phyloP scores from a whole-genome alignment of 176 grass and related monocot genomes.

The Olyra latifolia region DNA sequence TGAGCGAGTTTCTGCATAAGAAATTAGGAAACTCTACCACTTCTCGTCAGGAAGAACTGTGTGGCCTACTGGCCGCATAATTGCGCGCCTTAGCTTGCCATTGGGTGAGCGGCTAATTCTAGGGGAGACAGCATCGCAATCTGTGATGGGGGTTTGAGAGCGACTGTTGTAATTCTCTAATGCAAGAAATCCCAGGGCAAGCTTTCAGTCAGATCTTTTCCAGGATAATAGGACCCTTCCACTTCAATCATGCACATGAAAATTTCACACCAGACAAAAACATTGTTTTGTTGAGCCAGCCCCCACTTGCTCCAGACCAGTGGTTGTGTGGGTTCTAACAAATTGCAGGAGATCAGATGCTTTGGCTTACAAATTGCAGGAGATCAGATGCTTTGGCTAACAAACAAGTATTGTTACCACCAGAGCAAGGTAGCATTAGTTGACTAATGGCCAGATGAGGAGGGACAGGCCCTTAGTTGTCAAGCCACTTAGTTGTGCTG shows the following conservation, averaged over 20 bases:
- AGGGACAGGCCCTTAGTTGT: constrained; percentile 13
- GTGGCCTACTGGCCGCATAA: constrained; percentile 3
- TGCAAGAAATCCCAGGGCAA: constrained; percentile 17
- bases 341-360: constrained; percentile 31
- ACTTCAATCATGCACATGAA: constrained; percentile 33
- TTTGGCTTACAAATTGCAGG: constrained; percentile 28
- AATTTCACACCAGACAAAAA: constrained; percentile 16
- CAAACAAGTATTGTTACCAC: constrained; percentile 36
- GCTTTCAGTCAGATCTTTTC: constrained; percentile 33
- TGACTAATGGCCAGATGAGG: constrained; percentile 25
- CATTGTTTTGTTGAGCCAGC: not conserved
- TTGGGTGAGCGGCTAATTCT: constrained; percentile 31
- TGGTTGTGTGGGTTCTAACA: constrained; percentile 29
- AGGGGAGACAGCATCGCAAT: constrained; percentile 34
- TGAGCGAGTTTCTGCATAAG: not conserved
- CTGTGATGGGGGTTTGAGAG: constrained; percentile 41
- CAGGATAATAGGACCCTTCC: constrained; percentile 24
- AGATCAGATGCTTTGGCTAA: constrained; percentile 33
- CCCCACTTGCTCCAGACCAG: constrained; percentile 8
- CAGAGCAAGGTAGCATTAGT: constrained; percentile 32
- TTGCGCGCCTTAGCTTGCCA: not conserved
- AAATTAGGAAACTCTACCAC: not conserved
- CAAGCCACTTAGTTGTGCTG: constrained; percentile 24
- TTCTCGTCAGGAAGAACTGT: not conserved
- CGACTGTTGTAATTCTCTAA: constrained; percentile 21